Conservation (phyloP, 768 basidiomycete genomes). For the Asterophora parasitica region DNA sequence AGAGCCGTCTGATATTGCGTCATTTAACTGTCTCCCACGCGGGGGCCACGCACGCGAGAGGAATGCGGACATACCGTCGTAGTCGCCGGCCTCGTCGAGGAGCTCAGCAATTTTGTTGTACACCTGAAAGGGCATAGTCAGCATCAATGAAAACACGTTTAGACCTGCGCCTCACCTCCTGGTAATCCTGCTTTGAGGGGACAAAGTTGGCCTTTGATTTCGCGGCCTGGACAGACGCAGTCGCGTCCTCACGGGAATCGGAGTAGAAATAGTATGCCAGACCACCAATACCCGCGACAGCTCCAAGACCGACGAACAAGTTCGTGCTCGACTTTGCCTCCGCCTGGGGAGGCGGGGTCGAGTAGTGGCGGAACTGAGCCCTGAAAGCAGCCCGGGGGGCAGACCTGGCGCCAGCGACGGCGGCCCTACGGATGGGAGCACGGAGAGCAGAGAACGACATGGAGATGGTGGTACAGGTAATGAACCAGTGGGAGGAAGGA, state of each 20-base stretch:
- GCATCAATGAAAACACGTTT: constrained; percentile 1
- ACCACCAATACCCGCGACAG: constrained; percentile 52
- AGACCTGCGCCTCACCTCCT: constrained; percentile 52
- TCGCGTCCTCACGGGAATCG: constrained; percentile 45
- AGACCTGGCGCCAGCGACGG: constrained; percentile 27
- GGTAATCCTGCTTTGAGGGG: constrained; percentile 81
- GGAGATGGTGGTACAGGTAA: neutral
- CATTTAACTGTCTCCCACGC: constrained; percentile 3
- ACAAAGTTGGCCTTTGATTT: constrained; percentile 68
- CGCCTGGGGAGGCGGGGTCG: constrained; percentile 45
- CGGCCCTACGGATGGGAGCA: constrained; percentile 42
- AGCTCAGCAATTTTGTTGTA: constrained; percentile 85
- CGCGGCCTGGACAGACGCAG: constrained; percentile 55
- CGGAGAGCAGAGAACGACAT: constrained; percentile 60
- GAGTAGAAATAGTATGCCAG: constrained; percentile 60
- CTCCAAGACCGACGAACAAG: constrained; percentile 59
- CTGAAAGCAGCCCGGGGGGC: constrained; percentile 29
- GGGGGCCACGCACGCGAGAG: no score
- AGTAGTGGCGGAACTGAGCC: constrained; percentile 51
- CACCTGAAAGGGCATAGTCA: constrained; percentile 42
- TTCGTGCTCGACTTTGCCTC: constrained; percentile 50
- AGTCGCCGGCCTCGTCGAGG: constrained; percentile 71
- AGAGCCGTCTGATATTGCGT: constrained; percentile 61
- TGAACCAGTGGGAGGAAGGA: neutral
- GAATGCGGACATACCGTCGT: constrained; percentile 62